Evolutionary conservation across 2,329 filamentous ascomycete genomes (phyloP).

Genomic region (Aspergillus sp.): DNA sequence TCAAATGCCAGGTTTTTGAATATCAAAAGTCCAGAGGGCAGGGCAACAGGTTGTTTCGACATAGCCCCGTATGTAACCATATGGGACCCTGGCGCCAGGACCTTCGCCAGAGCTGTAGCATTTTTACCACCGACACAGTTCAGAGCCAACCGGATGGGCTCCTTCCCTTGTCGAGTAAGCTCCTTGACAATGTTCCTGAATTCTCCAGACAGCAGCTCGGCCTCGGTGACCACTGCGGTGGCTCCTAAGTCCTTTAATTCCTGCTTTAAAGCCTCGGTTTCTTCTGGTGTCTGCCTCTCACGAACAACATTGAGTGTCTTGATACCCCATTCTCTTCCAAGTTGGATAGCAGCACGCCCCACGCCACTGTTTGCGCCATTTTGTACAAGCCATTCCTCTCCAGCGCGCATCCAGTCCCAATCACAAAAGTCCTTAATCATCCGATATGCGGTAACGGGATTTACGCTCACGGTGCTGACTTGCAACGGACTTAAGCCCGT

Average conservation of each 20-base stretch:
- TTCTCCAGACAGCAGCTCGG: conserved; percentile 50
- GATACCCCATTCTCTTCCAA: conserved; percentile 81
- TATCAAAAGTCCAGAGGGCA: conserved; percentile 84
- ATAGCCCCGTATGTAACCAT: conserved; percentile 96
- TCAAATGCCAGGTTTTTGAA: conserved; percentile 88
- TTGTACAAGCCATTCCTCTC: conserved; percentile 94
- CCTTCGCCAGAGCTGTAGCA: conserved; percentile 74
- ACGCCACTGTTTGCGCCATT: conserved; percentile 96
- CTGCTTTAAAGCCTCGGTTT: conserved; percentile 63
- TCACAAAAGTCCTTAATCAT: conserved; percentile 79
- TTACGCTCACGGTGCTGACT: conserved; percentile 84
- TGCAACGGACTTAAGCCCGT: conserved; percentile 72
- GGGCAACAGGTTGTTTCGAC: conserved; percentile 77
- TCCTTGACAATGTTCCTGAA: conserved; percentile 56
- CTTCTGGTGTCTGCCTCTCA: conserved; percentile 63
- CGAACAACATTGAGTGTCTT: conserved; percentile 88
- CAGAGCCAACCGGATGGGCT: conserved; percentile 72
- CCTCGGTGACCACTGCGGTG: conserved; percentile 62
- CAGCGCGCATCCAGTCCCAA: conserved; percentile 50
- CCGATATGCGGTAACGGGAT: conserved; percentile 90
- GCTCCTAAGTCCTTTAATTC: conserved; percentile 64
- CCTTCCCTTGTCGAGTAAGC: conserved; percentile 71
- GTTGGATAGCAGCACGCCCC: conserved; percentile 85
- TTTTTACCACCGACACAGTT: conserved; percentile 94
- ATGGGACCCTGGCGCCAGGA: conserved; percentile 65